Evolutionary conservation across 192 early-diverging fungal species (phyloP).

Genomic region (Coemansia reversa): DNA sequence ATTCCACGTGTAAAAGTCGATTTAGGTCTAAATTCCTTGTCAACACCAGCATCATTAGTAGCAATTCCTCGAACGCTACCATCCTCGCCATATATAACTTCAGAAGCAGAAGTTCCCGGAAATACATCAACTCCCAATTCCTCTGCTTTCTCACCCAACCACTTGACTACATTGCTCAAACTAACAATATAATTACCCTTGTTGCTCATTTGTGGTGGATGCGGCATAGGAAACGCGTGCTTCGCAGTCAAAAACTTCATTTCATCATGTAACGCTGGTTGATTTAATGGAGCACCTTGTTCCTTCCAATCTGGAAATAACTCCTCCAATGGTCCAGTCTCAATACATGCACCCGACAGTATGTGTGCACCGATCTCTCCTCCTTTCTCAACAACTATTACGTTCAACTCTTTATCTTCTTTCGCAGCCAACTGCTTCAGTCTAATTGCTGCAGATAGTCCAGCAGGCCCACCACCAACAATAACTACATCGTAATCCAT

Average conservation of each 20-base stretch:
- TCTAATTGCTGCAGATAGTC: slow-evolving; percentile 92
- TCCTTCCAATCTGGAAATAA: slow-evolving; percentile 98
- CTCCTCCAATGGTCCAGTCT: slow-evolving; percentile 89
- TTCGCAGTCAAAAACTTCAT: slow-evolving; percentile 83
- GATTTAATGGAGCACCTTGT: slow-evolving; percentile 87
- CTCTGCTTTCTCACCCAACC: slow-evolving; percentile 96
- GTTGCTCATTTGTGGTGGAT: slow-evolving; percentile 95
- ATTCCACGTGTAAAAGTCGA: slow-evolving; percentile 92
- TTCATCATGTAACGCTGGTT: slow-evolving; percentile 77
- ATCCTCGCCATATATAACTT: slow-evolving; percentile 91
- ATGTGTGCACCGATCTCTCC: slow-evolving; percentile 93
- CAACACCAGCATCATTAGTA: slow-evolving; percentile 93
- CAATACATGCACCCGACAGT: slow-evolving; percentile 92
- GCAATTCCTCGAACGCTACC: slow-evolving; percentile 90
- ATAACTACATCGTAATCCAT: slow-evolving; percentile 97
- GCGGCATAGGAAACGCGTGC: slow-evolving; percentile 76
- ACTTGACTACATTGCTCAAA: slow-evolving; percentile 88
- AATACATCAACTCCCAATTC: slow-evolving; percentile 95
- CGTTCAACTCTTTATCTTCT: slow-evolving; percentile 79
- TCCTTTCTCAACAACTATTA: slow-evolving; percentile 93
- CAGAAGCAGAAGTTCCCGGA: slow-evolving; percentile 85
- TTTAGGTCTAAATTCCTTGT: slow-evolving; percentile 84
- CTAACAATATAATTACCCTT: slow-evolving; percentile 97
- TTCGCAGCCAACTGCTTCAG: slow-evolving; percentile 86
- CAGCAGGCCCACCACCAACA: slow-evolving; percentile 92